These are phyloP conservation scores for Sclerotinia glacialis DNA, from an alignment of 2,329 filamentous ascomycete genomes.

Conservation along the genomic window DNA sequence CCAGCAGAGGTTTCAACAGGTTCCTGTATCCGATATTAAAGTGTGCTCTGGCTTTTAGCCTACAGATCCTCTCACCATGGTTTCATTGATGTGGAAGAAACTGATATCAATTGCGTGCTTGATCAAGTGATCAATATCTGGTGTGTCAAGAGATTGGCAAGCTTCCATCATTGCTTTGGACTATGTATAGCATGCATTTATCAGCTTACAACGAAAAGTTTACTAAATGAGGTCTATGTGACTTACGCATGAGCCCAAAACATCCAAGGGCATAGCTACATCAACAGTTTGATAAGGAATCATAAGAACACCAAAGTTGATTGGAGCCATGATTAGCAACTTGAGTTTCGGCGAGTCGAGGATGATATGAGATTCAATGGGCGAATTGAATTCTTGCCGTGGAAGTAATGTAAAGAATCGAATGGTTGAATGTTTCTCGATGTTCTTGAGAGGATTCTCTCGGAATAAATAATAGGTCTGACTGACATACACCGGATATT, in stretches of 20 bases:
- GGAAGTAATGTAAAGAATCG: background rate
- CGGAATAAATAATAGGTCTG: background rate
- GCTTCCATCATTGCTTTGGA: conserved; percentile 7
- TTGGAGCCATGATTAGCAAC: conserved; percentile 28
- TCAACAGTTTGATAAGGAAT: conserved; percentile 35
- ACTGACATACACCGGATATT: background rate
- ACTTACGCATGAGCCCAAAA: conserved; percentile 30
- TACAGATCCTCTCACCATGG: conserved; percentile 17
- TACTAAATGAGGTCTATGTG: background rate
- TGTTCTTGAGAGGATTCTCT: background rate
- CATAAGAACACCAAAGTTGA: conserved; percentile 35
- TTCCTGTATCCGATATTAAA: conserved; percentile 8
- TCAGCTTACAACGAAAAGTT: background rate
- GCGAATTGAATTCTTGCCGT: background rate
- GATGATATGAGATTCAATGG: background rate
- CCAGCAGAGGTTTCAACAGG: conserved; percentile 26
- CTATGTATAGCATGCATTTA: background rate
- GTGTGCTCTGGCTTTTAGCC: background rate
- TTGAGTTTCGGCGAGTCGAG: background rate
- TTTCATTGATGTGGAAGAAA: conserved; percentile 34
- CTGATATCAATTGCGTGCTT: conserved; percentile 29
- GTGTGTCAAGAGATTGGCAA: conserved; percentile 1
- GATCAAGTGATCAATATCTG: conserved; percentile 19
- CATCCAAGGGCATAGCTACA: conserved; percentile 33
- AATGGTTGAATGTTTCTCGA: background rate